Percentiles rank a stretch among this genome's conserved stretches.
Conservation (phyloP, 116 monocot species). For the Trichopus zeylanicus region DNA sequence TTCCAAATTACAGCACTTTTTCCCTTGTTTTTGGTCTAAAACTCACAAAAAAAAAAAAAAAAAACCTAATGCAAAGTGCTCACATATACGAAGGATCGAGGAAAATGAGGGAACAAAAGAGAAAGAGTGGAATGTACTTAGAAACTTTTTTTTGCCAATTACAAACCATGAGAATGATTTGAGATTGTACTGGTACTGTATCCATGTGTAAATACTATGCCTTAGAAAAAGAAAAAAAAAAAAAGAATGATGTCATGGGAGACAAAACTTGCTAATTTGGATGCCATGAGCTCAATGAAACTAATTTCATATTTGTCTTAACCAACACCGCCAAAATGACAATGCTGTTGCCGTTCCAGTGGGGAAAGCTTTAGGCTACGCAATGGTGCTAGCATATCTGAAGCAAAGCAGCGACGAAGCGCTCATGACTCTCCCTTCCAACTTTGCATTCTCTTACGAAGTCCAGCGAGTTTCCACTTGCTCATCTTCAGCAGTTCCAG, state of each 20-base stretch:
- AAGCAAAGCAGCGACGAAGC: slow-evolving; percentile 50
- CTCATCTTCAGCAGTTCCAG: slow-evolving; percentile 14
- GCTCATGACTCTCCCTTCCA: slow-evolving; percentile 61
- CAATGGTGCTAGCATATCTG: slow-evolving; percentile 53
- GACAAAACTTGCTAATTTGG: neutral
- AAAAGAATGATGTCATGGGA: neutral
- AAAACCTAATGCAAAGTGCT: too few species aligned
- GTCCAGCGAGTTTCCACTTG: slow-evolving; percentile 6
- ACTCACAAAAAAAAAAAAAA: too few species aligned
- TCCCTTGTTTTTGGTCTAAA: too few species aligned
- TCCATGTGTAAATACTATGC: too few species aligned
- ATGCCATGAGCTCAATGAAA: neutral
- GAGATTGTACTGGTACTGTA: too few species aligned
- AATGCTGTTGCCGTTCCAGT: slow-evolving; percentile 91
- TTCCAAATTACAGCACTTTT: neutral
- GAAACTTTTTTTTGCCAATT: too few species aligned
- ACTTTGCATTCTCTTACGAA: slow-evolving; percentile 41
- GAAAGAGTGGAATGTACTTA: too few species aligned
- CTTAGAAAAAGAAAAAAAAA: too few species aligned
- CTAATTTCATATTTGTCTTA: neutral
- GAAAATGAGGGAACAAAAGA: too few species aligned
- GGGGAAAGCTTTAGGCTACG: slow-evolving; percentile 56
- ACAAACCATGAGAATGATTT: too few species aligned
- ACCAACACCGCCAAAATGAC: slow-evolving; percentile 76
- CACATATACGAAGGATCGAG: too few species aligned